A percentile compares a stretch with the other conserved stretches of the same genome.
Evolutionary conservation across 2,329 filamentous ascomycete species (phyloP).

Genomic region (Xylariomycetidae sp.): DNA sequence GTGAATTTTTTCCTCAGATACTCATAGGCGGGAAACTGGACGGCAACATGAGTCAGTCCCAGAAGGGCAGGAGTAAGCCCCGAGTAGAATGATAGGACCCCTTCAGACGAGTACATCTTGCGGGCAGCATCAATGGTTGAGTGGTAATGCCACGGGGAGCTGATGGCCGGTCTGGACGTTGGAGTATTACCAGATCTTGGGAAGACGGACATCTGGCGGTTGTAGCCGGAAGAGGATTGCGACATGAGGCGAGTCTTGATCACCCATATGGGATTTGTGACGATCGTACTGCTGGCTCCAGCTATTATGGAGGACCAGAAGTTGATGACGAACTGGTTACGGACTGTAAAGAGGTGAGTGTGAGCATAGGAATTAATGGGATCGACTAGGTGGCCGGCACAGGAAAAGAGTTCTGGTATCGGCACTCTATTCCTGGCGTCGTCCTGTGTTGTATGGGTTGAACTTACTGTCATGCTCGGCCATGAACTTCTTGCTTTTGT

Average conservation of each 20-base stretch:
- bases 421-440: too few species aligned
- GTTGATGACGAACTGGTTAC: constrained; percentile 72
- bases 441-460: too few species aligned
- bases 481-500: constrained; percentile 75
- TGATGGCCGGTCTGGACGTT: constrained; percentile 49
- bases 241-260: constrained; percentile 99
- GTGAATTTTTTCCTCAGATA: constrained; percentile 89
- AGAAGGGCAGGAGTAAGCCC: constrained; percentile 88
- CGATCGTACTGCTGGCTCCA: constrained; percentile 86
- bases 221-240: constrained; percentile 56
- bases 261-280: constrained; percentile 98
- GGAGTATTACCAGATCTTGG: constrained; percentile 50
- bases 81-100: constrained; percentile 87
- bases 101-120: constrained; percentile 94
- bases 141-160: constrained; percentile 84
- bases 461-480: constrained; percentile 60
- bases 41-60: constrained; percentile 89
- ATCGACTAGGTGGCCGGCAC: neutral
- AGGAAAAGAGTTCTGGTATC: neutral
- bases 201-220: constrained; percentile 40
- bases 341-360: constrained; percentile 26
- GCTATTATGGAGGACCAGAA: constrained; percentile 88
- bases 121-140: constrained; percentile 86
- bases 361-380: constrained; percentile 7
- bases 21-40: constrained; percentile 96